Evolutionary conservation across 2,329 filamentous ascomycete species (phyloP).

Genomic region (Hirsutella minnesotensis): DNA sequence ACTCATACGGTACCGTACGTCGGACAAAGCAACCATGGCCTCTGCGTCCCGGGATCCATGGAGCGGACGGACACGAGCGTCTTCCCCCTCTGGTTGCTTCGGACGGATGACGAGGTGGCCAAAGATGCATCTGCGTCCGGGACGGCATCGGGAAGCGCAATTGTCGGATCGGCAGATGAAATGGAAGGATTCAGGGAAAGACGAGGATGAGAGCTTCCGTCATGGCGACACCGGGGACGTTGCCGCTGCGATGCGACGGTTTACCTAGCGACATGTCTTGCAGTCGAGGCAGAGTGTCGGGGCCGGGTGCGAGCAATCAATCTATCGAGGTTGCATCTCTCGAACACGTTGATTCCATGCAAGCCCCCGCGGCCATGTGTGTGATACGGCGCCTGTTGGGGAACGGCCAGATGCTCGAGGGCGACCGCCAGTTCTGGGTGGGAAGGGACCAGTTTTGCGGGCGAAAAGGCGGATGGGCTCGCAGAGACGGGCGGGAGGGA

Average conservation of each 20-base stretch:
- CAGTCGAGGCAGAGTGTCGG: not conserved
- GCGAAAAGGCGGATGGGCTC: slow-evolving; percentile 8
- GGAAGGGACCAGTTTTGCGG: slow-evolving; percentile 7
- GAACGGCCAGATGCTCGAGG: slow-evolving; percentile 2
- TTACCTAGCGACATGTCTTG: not conserved
- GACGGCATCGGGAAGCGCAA: not conserved
- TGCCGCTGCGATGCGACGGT: not conserved
- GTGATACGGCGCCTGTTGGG: slow-evolving; percentile 2
- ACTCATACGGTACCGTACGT: too few relatives aligned
- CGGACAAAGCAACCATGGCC: too few relatives aligned
- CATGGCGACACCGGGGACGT: not conserved
- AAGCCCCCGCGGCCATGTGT: slow-evolving; percentile 1
- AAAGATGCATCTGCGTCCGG: not conserved
- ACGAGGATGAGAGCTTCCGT: not conserved
- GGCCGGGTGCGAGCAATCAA: not conserved
- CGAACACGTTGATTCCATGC: not conserved
- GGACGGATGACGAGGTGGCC: not conserved
- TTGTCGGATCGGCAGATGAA: not conserved
- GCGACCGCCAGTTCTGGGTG: slow-evolving; percentile 10
- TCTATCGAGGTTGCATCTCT: slow-evolving; percentile 1
- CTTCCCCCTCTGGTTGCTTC: too few relatives aligned
- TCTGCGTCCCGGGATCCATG: too few relatives aligned
- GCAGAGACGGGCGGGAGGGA: not conserved
- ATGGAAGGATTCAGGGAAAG: not conserved
- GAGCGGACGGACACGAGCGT: too few relatives aligned